These are phyloP conservation scores for Penicillium sp. DNA, from an alignment of 2,329 filamentous ascomycete species.

Conservation along the genomic window DNA sequence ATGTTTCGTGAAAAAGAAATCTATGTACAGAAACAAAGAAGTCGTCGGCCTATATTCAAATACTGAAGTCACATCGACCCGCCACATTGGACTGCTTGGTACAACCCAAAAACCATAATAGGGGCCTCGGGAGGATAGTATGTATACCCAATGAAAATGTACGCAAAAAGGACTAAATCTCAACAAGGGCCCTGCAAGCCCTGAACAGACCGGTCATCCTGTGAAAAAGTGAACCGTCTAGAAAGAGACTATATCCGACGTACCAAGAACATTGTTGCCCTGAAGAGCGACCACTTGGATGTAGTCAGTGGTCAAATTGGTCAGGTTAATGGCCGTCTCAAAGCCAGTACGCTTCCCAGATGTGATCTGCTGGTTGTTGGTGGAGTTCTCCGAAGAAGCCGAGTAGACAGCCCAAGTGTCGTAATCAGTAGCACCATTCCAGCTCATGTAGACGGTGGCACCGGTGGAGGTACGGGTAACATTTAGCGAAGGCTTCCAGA, in stretches of 20 bases:
- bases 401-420: conserved; percentile 34
- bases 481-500: conserved; percentile 19
- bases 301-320: conserved; percentile 18
- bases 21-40: neutral
- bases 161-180: neutral
- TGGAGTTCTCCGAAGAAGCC: conserved; percentile 17
- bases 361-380: conserved; percentile 18
- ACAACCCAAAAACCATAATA: neutral
- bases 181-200: neutral
- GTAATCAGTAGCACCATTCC: conserved; percentile 40
- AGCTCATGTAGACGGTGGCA: conserved; percentile 36
- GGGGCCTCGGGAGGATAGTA: neutral
- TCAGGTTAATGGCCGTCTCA: conserved; percentile 25
- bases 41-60: neutral
- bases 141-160: neutral
- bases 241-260: conserved; percentile 1
- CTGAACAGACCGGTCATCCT: neutral
- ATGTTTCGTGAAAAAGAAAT: neutral
- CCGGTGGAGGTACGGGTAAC: conserved; percentile 3
- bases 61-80: neutral
- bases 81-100: neutral
- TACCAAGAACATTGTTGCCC: conserved; percentile 24
- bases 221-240: neutral
- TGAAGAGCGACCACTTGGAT: conserved; percentile 32
- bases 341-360: conserved; percentile 30